These are phyloP conservation scores for Puccinellia tenuiflora DNA, from an alignment of 176 grass and related monocot species.

Conservation along the genomic window DNA sequence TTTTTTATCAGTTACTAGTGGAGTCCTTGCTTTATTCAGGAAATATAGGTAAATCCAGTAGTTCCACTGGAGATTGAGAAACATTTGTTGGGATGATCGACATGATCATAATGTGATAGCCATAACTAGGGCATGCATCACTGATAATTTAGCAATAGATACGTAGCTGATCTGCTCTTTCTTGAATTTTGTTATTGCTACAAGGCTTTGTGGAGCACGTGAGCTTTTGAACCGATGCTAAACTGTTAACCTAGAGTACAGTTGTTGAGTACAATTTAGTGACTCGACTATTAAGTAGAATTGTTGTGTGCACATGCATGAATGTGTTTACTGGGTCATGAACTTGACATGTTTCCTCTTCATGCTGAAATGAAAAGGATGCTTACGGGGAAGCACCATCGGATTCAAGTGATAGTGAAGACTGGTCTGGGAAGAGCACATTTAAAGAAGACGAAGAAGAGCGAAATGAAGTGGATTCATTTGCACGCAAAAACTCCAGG, in stretches of 20 bases:
- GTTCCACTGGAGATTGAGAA: not conserved
- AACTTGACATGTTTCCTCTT: conserved; percentile 32
- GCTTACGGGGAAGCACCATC: conserved; percentile 42
- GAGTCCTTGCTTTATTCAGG: not conserved
- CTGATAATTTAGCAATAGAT: conserved; percentile 6
- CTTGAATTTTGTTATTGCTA: conserved; percentile 11
- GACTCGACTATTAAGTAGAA: not conserved
- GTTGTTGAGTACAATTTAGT: not conserved
- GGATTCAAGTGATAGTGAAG: conserved; percentile 65
- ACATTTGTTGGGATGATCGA: not conserved
- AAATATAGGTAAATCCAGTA: conserved; percentile 17
- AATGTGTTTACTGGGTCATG: conserved; percentile 1
- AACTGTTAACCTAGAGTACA: not conserved
- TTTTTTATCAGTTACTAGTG: not conserved
- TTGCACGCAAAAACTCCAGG: conserved; percentile 16
- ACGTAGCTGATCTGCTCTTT: not conserved
- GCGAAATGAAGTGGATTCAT: conserved; percentile 20
- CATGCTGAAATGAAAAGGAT: conserved; percentile 55
- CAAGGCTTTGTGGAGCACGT: not conserved
- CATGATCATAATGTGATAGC: not conserved
- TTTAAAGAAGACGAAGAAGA: conserved; percentile 27
- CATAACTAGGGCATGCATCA: not conserved
- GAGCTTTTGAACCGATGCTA: not conserved
- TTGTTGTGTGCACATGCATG: not conserved
- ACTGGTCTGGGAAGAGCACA: conserved; percentile 57